phyloP scores from a whole-genome alignment of 2,329 filamentous ascomycete species.

The Ophiosphaerella herpotricha region DNA sequence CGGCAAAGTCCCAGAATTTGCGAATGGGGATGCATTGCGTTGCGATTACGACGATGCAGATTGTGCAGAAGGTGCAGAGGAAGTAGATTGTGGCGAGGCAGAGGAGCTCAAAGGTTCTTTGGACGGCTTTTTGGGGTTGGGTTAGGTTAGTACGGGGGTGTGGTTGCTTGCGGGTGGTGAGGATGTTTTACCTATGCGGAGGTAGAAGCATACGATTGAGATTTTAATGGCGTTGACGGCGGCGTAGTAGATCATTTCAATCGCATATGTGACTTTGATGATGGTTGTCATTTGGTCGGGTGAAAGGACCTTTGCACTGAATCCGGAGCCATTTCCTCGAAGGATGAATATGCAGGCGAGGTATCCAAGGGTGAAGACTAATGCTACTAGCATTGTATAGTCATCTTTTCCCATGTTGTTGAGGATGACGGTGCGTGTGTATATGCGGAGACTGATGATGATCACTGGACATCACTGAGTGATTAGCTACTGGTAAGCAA shows the following conservation, averaged over 20 bases:
- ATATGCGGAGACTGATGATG: slow-evolving; percentile 25
- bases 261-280: slow-evolving; percentile 12
- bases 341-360: slow-evolving; percentile 21
- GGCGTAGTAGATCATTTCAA: slow-evolving; percentile 38
- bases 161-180: no score
- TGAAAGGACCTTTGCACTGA: slow-evolving; percentile 14
- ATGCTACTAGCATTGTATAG: slow-evolving; percentile 25
- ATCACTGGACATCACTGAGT: slow-evolving; percentile 15
- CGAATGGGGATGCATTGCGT: slow-evolving; percentile 37
- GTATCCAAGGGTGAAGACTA: slow-evolving; percentile 30
- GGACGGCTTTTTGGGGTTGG: slow-evolving; percentile 14
- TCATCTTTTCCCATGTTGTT: slow-evolving; percentile 33
- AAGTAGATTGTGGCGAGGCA: slow-evolving; percentile 29
- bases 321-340: slow-evolving; percentile 26
- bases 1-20: slow-evolving; percentile 37
- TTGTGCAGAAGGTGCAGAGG: slow-evolving; percentile 25
- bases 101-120: slow-evolving; percentile 19
- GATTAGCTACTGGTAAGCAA: not conserved
- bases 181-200: slow-evolving; percentile 32
- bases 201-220: slow-evolving; percentile 39
- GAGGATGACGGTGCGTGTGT: slow-evolving; percentile 21
- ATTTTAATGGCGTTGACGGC: slow-evolving; percentile 32
- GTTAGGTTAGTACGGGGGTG: not conserved
- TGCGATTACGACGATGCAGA: slow-evolving; percentile 27
- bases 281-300: slow-evolving; percentile 26